Percentiles rank a stretch among this genome's conserved stretches.
These are phyloP conservation scores for Leishmania martiniquensis DNA, from an alignment of 208 protist species.

Conservation along the genomic window DNA sequence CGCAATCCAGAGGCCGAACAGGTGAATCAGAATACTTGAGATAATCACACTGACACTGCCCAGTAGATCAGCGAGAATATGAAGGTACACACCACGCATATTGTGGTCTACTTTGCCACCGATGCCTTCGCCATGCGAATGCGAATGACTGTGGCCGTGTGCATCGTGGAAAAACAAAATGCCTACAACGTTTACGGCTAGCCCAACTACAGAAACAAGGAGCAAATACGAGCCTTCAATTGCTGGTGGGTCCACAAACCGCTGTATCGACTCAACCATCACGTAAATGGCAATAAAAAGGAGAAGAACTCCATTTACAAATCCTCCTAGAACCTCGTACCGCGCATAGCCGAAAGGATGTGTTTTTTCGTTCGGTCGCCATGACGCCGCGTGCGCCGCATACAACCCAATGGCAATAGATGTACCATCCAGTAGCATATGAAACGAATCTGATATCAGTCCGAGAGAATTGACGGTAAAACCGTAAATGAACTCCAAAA, in stretches of 20 bases:
- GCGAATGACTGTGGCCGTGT: conserved; percentile 58
- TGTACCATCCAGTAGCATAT: conserved; percentile 97
- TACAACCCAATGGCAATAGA: conserved; percentile 95
- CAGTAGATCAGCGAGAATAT: conserved; percentile 90
- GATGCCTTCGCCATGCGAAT: conserved; percentile 42
- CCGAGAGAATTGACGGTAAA: conserved; percentile 80
- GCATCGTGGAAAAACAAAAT: conserved; percentile 86
- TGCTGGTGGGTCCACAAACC: conserved; percentile 78
- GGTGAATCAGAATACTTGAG: conserved; percentile 70
- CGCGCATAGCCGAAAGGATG: conserved; percentile 84
- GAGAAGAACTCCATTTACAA: conserved; percentile 88
- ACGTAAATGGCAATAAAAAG: conserved; percentile 82
- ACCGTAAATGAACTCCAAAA: conserved; percentile 88
- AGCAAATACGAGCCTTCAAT: conserved; percentile 82
- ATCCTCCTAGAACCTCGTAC: conserved; percentile 84
- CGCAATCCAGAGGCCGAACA: conserved; percentile 59
- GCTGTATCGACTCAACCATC: conserved; percentile 78
- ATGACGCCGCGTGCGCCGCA: conserved; percentile 93
- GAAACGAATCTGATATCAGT: conserved; percentile 96
- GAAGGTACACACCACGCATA: conserved; percentile 86
- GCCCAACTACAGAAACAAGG: conserved; percentile 74
- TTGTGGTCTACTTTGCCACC: conserved; percentile 67
- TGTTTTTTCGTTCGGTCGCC: conserved; percentile 77
- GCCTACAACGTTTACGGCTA: conserved; percentile 86
- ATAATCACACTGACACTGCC: conserved; percentile 89